Evolutionary conservation across 192 early-diverging fungal genomes (phyloP).

Genomic region (Rhizoclosmatium globosum): DNA sequence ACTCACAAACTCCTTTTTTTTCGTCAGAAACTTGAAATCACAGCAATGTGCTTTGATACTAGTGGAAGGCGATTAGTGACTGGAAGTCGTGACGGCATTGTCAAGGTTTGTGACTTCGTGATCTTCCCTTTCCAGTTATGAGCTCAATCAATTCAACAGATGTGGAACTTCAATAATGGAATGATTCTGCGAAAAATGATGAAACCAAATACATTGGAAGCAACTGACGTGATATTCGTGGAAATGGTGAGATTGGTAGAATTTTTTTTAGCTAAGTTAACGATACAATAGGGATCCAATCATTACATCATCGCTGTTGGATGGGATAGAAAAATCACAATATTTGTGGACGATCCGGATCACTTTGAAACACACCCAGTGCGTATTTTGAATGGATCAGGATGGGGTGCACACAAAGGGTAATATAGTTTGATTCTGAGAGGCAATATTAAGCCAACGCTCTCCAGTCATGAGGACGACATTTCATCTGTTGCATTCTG

Average conservation of each 20-base stretch:
- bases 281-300: conserved; percentile 51
- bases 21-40: conserved; percentile 64
- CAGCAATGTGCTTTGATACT: conserved; percentile 68
- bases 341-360: conserved; percentile 65
- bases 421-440: conserved; percentile 20
- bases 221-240: conserved; percentile 62
- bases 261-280: background rate
- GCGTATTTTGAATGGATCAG: conserved; percentile 55
- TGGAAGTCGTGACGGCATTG: conserved; percentile 62
- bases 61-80: conserved; percentile 64
- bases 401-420: conserved; percentile 53
- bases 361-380: conserved; percentile 62
- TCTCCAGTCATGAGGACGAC: conserved; percentile 58
- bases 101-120: conserved; percentile 49
- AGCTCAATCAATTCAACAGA: conserved; percentile 36
- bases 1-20: background rate
- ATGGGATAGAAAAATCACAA: conserved; percentile 65
- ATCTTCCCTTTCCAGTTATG: background rate
- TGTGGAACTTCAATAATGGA: conserved; percentile 79
- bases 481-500: conserved; percentile 62
- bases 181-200: conserved; percentile 64
- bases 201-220: conserved; percentile 56
- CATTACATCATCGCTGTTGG: conserved; percentile 66
- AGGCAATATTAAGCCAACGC: background rate
- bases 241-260: conserved; percentile 54